phyloP scores from a whole-genome alignment of 495 filamentous ascomycete species.

The Hypoxylon lenormandii region DNA sequence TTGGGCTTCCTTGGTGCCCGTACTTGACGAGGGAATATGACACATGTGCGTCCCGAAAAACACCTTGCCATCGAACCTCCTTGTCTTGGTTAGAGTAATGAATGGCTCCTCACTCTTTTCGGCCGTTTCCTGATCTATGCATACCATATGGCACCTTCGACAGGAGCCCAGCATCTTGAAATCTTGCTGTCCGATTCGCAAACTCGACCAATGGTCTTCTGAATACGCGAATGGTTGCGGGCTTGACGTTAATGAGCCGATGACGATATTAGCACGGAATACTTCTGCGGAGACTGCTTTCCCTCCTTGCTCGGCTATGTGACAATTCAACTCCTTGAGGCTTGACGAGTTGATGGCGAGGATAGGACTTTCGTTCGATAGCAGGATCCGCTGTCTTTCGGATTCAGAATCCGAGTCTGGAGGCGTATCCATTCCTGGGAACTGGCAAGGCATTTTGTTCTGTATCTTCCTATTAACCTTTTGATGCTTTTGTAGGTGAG shows the following conservation, averaged over 20 bases:
- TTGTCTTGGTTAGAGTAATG: constrained; percentile 84
- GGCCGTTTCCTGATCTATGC: constrained; percentile 85
- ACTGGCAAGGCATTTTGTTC: constrained; percentile 66
- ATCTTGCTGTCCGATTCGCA: constrained; percentile 64
- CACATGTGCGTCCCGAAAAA: constrained; percentile 86
- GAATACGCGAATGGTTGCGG: constrained; percentile 51
- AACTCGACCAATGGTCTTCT: constrained; percentile 68
- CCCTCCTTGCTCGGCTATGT: constrained; percentile 70
- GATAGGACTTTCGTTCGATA: constrained; percentile 94
- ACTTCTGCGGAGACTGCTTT: constrained; percentile 71
- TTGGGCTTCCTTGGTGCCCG: constrained; percentile 51
- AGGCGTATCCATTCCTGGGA: constrained; percentile 62
- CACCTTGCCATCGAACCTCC: constrained; percentile 82
- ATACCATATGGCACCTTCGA: constrained; percentile 93
- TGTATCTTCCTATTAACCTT: constrained; percentile 44
- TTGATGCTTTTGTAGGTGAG: constrained; percentile 69
- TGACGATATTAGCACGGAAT: constrained; percentile 86
- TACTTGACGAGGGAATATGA: constrained; percentile 54
- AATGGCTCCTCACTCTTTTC: constrained; percentile 85
- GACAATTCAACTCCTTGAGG: constrained; percentile 77
- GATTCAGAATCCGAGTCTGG: constrained; percentile 62
- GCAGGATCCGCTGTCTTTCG: constrained; percentile 69
- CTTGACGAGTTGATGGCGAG: constrained; percentile 83
- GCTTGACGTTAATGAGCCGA: constrained; percentile 57
- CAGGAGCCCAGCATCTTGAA: constrained; percentile 84